These are phyloP conservation scores for Fragilaria crotonensis DNA, from an alignment of 108 stramenopile genomes.

Conservation along the genomic window DNA sequence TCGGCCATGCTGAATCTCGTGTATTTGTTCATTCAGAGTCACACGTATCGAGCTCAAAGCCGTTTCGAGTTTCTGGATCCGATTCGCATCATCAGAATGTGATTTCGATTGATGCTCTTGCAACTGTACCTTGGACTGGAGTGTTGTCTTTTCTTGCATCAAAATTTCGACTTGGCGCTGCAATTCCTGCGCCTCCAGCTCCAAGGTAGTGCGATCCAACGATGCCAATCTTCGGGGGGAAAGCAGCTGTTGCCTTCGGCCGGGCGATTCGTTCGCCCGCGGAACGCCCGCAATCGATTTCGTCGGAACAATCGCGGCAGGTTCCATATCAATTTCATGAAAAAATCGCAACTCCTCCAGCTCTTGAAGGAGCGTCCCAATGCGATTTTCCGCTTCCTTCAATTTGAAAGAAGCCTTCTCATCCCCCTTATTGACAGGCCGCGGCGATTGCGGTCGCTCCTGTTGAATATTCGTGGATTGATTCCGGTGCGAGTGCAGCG, in stretches of 20 bases:
- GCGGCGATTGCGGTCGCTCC: background rate
- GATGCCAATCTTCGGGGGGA: conserved; percentile 34
- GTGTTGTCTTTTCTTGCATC: conserved; percentile 25
- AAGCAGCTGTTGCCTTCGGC: no score
- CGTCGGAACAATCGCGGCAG: no score
- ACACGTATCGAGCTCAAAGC: background rate
- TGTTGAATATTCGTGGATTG: background rate
- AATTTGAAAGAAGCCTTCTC: conserved; percentile 18
- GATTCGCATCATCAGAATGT: background rate
- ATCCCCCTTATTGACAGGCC: conserved; percentile 6
- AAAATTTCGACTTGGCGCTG: conserved; percentile 36
- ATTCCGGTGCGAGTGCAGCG: background rate
- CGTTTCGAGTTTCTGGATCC: background rate
- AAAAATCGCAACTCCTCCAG: conserved; percentile 47
- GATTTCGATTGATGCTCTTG: conserved; percentile 20
- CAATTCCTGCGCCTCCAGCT: conserved; percentile 45
- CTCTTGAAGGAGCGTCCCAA: conserved; percentile 31
- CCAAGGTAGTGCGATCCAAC: conserved; percentile 40
- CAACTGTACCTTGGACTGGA: conserved; percentile 32
- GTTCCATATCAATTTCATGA: conserved; percentile 32
- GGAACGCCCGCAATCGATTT: background rate
- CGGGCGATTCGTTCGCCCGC: conserved; percentile 1
- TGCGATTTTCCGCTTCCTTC: conserved; percentile 31
- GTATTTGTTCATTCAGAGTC: background rate
- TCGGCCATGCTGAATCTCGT: background rate